A percentile compares a stretch with the other conserved stretches of the same genome.
Conservation (phyloP, 2,329 filamentous ascomycete genomes). For the Trematosphaeria pertusa region DNA sequence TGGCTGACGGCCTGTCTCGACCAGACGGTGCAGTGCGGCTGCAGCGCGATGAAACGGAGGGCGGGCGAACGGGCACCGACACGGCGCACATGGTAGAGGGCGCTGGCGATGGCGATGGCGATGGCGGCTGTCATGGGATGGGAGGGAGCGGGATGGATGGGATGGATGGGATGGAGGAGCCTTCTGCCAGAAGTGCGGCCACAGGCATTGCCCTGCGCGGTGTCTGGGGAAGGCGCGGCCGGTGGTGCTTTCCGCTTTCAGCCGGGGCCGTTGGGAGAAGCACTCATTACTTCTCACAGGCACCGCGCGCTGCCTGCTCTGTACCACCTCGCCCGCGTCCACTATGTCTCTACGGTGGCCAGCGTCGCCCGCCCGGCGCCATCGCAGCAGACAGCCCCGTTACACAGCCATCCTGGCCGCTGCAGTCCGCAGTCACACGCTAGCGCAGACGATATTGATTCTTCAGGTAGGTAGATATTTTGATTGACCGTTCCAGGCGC, state of each 20-base stretch:
- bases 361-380: too few relatives aligned
- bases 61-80: too few relatives aligned
- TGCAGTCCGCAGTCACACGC: conserved; percentile 17
- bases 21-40: too few relatives aligned
- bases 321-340: too few relatives aligned
- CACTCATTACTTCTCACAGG: background rate
- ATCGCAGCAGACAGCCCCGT: conserved; percentile 6
- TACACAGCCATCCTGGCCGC: conserved; percentile 14
- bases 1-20: background rate
- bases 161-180: background rate
- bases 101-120: too few relatives aligned
- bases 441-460: conserved; percentile 21
- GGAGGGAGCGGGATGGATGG: too few relatives aligned
- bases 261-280: conserved; percentile 10
- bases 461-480: conserved; percentile 16
- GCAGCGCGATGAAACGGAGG: too few relatives aligned
- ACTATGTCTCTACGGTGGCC: too few relatives aligned
- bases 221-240: too few relatives aligned
- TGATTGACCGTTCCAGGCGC: conserved; percentile 22
- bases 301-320: conserved; percentile 1
- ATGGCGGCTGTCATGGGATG: too few relatives aligned
- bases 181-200: background rate
- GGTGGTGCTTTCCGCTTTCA: conserved; percentile 26
- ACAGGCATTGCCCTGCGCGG: background rate
- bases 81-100: too few relatives aligned